Base-by-base conservation (phyloP, 176 grass and related monocot genomes). In the sorghum (Sorghum bicolor) region DNA sequence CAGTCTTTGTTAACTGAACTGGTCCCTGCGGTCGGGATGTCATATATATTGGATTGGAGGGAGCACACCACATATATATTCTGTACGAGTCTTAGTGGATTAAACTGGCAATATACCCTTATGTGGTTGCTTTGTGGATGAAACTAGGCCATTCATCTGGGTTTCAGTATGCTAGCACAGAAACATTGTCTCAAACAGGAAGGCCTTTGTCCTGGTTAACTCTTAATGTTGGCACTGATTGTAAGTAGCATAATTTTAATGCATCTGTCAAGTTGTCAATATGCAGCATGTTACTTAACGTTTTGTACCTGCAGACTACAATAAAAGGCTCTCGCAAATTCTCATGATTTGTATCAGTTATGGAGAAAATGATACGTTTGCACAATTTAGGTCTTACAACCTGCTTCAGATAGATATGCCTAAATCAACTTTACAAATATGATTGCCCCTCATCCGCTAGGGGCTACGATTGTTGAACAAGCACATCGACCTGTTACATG, bases 61-160 rank as follows among this genome's bases (percentile, higher is more conserved):
- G 55, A n/a, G 55, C 57, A 61, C 24, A 61, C 26, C 57, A 61
- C 24, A 61, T 61, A 61, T 61, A 26, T 80, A 65, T 80, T 75
- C 24, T 55, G 26, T 37, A 50, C 25, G 6, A 79, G 61, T 6
- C 3, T 60, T 76, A 39, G 34, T 77, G 33, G 6, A 9, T 77
- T 77, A 40, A 26, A 40, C 7, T 61, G 24, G 32, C 8, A 38
- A 40, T 62, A 40, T 31, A n/a, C 16, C 26, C 17, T 9, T 39
- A 33, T 64, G 65, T 33, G n/a, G 22, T 76, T 67, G 61, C 19
- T 55, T 82, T 28, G 31, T 58, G 48, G 32, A 71, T 53, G 25
- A 58, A 70, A 81, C 45, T 38, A 19, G 47, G 3, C 4, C 47
- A 20, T 60, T 20, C 34, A 41, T 29, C 5, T 13, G 53, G 20